Percentiles rank a stretch among this genome's conserved stretches.
Evolutionary conservation across 148 eudicot species (phyloP).

Genomic region (Cornus florida): DNA sequence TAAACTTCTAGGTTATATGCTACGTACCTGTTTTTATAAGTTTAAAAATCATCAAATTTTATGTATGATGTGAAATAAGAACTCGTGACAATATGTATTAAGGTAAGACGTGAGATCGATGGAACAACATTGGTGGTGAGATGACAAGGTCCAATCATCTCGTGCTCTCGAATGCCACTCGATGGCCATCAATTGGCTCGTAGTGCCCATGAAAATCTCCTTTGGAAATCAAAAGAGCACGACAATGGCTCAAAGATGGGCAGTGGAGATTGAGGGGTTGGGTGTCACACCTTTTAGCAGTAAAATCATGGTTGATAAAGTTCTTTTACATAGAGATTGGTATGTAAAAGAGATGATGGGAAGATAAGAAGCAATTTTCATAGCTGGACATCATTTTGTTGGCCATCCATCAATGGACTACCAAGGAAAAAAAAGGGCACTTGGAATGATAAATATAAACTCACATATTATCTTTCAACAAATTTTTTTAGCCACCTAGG

Average conservation of each 20-base stretch:
- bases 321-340: constrained; percentile 18
- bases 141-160: constrained; percentile 1
- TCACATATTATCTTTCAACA: background rate
- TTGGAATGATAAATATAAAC: no score
- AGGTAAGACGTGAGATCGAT: no score
- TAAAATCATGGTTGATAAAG: constrained; percentile 48
- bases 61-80: no score
- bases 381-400: constrained; percentile 56
- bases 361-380: constrained; percentile 58
- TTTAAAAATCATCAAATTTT: no score
- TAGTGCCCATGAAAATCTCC: no score
- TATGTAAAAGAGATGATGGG: constrained; percentile 35
- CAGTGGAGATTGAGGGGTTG: constrained; percentile 9
- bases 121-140: constrained; percentile 25
- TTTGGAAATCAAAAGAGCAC: no score
- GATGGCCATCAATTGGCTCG: background rate
- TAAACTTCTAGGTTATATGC: no score
- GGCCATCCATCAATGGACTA: constrained; percentile 31
- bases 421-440: background rate
- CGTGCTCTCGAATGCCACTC: constrained; percentile 4
- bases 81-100: no score
- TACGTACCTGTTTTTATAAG: no score
- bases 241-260: no score
- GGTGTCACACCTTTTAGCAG: constrained; percentile 35
- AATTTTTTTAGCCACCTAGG: no score